Base-by-base conservation (phyloP, 805 yeast species). In the Candida alai region DNA sequence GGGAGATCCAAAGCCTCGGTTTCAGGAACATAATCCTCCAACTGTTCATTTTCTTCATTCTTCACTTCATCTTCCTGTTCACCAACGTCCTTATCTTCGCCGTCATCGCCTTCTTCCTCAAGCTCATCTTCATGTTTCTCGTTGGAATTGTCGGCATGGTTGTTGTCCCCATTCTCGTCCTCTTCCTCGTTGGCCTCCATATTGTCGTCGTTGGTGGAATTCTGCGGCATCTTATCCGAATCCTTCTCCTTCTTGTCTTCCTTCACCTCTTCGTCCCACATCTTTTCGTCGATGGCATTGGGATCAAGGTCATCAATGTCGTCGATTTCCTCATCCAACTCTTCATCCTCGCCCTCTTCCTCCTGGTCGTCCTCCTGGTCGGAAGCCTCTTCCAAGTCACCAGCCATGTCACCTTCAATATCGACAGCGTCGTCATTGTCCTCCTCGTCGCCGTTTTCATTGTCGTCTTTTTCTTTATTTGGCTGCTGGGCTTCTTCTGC, bases 371-470 rank as follows among this genome's bases (percentile, higher is more conserved):
- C 65, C 14, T 78, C 84, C 52, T 79, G 81, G 36, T 75, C 82
- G 7, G 88, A 78, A 10, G 78, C 70, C 44, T 89, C 88, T 57
- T 90, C 96, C 6, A 82, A 57, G 18, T 86, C 79, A 35, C 98
- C 98, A 16, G 93, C 96, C 95, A 93, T 86, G 48, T 93, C 97
- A 22, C 97, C 96, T 48, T 89, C 95, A 54, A 89, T 84, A 32
- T 87, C 95, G 29, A 85, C 88, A 4, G 97, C 97, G 54, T 87
- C 87, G 43, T 86, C 87, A 33, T 87, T 77, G 6, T 78, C 80
- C n/a, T 82, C 82, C 7, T 78, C 80, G 2, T 62, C 65, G 5
- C 78, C 74, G n/a, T 78, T 71, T 18, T 62, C 63, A 15, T 83
- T 76, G 23, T 81, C 75, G 24, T 63, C 51, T 33, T 83, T 74